Evolutionary conservation across 2,329 filamentous ascomycete species (phyloP), one percentile per base, ranked within the genome.

Genomic region (Alternaria sp.): DNA sequence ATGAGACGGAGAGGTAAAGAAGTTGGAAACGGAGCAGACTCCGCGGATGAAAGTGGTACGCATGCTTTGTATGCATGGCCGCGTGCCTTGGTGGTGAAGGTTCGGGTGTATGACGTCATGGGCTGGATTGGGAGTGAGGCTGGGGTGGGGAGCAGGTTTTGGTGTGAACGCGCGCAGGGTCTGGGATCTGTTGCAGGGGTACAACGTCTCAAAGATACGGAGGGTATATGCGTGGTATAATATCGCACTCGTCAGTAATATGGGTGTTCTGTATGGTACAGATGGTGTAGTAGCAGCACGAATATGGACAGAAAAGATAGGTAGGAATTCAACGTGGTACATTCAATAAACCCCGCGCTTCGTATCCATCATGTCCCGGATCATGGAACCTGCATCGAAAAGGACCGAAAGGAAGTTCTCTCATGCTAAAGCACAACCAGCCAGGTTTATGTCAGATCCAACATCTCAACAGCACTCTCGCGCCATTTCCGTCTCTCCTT

Each of bases 401-500:
- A 18, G 21, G 46, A 50, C 25, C 46, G 28, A 30, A 4, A 15
- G 9, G n/a, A 14, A n/a, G 2, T 5, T 4, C n/a, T 14, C 2
- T 2, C 2, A 14, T 5, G 2, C 18, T 10, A 51, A 15, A 21
- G 3, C 49, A 18, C 30, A 53, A 1, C 9, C 20, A 37, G 11
- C 14, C 10, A n/a, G 6, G 9, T 37, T 18, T 33, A 75, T 25
- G 67, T 77, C 58, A 80, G 53, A 68, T 81, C 78, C 57, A 81
- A 58, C 45, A 78, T 61, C 57, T 79, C 76, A 43, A 81, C 71
- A 47, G 77, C 73, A 26, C 79, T 81, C 58, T 78, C 76, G 43
- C 78, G 66, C 78, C 78, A 80, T 55, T 64, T 70, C 46, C 71
- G 62, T 58, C 75, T 70, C 60, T 71, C 71, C 44, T 69, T 76